Evolutionary conservation across 331 rosid genomes (phyloP).

Genomic region (Phaseolus coccineus): DNA sequence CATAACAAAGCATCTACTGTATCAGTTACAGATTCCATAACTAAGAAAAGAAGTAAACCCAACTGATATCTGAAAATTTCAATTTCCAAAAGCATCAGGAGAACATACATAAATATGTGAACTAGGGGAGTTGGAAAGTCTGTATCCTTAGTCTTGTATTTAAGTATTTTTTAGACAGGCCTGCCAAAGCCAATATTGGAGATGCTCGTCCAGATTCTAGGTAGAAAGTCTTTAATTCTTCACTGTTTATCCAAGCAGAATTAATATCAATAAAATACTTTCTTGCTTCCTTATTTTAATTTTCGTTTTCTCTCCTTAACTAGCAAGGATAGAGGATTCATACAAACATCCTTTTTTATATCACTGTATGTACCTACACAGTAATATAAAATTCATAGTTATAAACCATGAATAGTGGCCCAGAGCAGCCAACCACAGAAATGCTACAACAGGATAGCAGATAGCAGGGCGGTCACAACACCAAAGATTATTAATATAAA

Average conservation of each 20-base stretch:
- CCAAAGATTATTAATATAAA: too few relatives aligned
- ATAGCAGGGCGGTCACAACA: not conserved
- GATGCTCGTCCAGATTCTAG: not conserved
- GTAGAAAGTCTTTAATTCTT: not conserved
- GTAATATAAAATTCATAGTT: conserved; percentile 2
- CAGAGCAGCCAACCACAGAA: not conserved
- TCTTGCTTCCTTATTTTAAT: not conserved
- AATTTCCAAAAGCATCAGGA: conserved; percentile 9
- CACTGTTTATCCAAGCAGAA: conserved; percentile 7
- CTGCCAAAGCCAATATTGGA: conserved; percentile 1
- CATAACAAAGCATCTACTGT: not conserved
- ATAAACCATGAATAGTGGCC: not conserved
- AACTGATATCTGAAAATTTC: conserved; percentile 11
- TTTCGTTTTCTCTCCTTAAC: not conserved
- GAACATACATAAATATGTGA: conserved; percentile 18
- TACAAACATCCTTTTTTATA: conserved; percentile 2
- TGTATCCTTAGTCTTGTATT: not conserved
- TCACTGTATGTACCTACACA: conserved; percentile 2
- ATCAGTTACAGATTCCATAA: not conserved
- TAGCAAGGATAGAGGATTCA: not conserved
- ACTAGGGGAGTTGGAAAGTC: not conserved
- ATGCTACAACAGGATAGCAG: not conserved
- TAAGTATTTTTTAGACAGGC: not conserved
- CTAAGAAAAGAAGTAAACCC: conserved; percentile 5
- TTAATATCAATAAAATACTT: not conserved